Conservation (phyloP, 192 early-diverging fungal genomes). For the Dimargaris xerosporica region DNA sequence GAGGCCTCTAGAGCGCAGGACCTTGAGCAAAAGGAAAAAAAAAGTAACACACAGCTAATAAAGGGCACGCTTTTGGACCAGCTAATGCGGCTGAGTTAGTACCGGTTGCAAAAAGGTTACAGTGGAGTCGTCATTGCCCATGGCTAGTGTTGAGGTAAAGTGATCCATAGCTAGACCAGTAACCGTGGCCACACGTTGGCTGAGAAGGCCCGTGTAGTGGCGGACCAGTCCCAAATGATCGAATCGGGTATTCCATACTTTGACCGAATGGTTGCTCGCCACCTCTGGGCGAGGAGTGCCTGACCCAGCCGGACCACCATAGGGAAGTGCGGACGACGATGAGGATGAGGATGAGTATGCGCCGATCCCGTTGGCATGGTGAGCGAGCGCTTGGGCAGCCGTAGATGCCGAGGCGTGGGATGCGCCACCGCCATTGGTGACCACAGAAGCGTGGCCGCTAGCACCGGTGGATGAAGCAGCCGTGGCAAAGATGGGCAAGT, state of each 20-base stretch:
- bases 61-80: no score
- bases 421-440: neutral
- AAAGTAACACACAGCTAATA: no score
- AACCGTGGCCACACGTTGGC: conserved; percentile 4
- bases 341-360: neutral
- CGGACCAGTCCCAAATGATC: conserved; percentile 21
- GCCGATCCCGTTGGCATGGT: neutral
- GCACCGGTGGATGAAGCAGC: neutral
- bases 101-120: neutral
- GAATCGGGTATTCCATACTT: conserved; percentile 29
- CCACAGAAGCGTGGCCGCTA: no score
- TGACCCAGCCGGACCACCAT: neutral
- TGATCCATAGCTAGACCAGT: conserved; percentile 7
- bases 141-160: neutral
- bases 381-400: neutral
- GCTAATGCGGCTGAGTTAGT: neutral
- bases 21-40: no score
- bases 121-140: conserved; percentile 8
- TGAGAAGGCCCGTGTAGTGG: neutral
- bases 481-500: conserved; percentile 17
- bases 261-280: conserved; percentile 21
- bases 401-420: neutral
- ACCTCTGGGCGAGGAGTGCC: conserved; percentile 14
- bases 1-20: no score
- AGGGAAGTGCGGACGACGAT: neutral